Conservation (phyloP, 768 basidiomycete genomes). For the Suillus occidentalis region DNA sequence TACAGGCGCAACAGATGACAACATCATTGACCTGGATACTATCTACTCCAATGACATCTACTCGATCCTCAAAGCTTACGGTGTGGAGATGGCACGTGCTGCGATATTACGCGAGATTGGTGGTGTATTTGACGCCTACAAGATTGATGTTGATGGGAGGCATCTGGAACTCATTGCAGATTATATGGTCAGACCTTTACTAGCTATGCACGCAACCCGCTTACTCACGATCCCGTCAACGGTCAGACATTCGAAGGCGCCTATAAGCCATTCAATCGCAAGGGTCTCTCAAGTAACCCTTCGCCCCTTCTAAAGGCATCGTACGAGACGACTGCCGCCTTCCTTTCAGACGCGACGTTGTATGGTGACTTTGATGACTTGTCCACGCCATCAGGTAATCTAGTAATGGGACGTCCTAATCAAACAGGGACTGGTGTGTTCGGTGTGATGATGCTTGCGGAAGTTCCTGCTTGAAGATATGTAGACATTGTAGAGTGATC, state of each 20-base stretch:
- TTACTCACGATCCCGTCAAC: conserved; percentile 1
- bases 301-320: conserved; percentile 98
- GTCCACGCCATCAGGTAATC: conserved; percentile 84
- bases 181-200: conserved; percentile 79
- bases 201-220: not conserved
- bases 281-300: conserved; percentile 87
- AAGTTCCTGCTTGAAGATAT: conserved; percentile 17
- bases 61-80: conserved; percentile 87
- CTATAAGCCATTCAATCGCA: conserved; percentile 97
- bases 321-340: conserved; percentile 92
- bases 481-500: not conserved
- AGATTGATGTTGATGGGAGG: conserved; percentile 90
- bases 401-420: conserved; percentile 87
- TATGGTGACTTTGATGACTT: conserved; percentile 96
- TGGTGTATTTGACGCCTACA: conserved; percentile 91
- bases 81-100: conserved; percentile 94
- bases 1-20: conserved; percentile 49
- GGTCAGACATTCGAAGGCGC: conserved; percentile 93
- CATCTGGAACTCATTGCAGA: conserved; percentile 98
- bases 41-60: conserved; percentile 96
- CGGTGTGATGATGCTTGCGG: conserved; percentile 70
- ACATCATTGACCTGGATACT: conserved; percentile 71
- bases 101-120: conserved; percentile 90
- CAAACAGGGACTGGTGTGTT: conserved; percentile 95
- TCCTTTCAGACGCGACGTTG: conserved; percentile 92